Base-by-base conservation (phyloP, 371 early-diverging fungal genomes). In the Mucor velutinosus region DNA sequence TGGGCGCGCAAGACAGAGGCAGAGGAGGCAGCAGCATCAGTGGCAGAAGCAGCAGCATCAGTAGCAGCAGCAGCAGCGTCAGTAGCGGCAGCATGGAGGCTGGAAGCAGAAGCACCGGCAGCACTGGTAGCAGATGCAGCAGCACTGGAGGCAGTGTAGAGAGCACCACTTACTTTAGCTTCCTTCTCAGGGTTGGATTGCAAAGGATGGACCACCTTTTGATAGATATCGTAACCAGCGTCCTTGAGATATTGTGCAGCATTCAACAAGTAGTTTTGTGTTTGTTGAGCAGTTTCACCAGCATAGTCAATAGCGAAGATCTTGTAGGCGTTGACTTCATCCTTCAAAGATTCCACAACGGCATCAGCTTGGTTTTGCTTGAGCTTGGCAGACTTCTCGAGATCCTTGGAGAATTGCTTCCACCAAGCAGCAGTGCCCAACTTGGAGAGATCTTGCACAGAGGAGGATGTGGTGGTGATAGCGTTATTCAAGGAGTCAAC, bases 291-390 rank as follows among this genome's bases (percentile, higher is more conserved):
- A 4, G 64, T 68, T 56, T 75, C 70, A 51, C 74, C 72, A 33
- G 73, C 75, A 63, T 80, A 80, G 55, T 83, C 81, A 60, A 76
- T 75, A 17, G 78, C 83, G 70, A 80, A 83, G 43, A 80, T 70
- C 76, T 80, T 83, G 71, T 80, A 83, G 17, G 78, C 77, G 62
- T 69, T 75, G 29, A 80, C 69, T 25, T 83, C 79, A 25, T 64
- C 64, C 15, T 66, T 60, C 8, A 83, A 45, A 0, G 74, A 68
- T 1, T 70, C 71, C 49, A 74, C 60, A 5, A 77, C 67, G 0
- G 56, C 39, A 7, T 72, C n/a, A 19, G 64, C 70, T 60, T 83
- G 83, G 4, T 71, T 65, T 21, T 73, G 59, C 21, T 71, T 77
- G 8, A 83, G 17, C 51, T 77, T 76, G 62, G 66, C 75, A 10